Percentiles rank a stretch among this genome's conserved stretches.
These are phyloP conservation scores for Oryza meridionalis DNA, from an alignment of 176 grass and related monocot genomes.

Conservation along the genomic window DNA sequence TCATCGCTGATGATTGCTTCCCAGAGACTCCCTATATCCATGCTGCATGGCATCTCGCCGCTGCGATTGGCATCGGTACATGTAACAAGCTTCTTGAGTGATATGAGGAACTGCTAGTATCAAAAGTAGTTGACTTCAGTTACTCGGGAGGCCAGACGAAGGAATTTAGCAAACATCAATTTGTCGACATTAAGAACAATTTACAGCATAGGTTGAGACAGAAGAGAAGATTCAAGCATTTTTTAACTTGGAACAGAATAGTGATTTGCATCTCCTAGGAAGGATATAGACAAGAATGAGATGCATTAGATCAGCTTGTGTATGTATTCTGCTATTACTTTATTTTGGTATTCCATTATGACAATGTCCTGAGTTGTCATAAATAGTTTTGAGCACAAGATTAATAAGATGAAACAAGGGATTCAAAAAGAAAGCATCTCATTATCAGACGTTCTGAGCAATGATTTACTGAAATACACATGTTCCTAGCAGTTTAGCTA, in stretches of 20 bases:
- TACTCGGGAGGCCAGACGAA: background rate
- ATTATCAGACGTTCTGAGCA: background rate
- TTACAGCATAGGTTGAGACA: constrained; percentile 28
- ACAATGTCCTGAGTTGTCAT: constrained; percentile 2
- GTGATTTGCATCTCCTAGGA: background rate
- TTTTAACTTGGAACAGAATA: constrained; percentile 16
- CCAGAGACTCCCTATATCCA: constrained; percentile 83
- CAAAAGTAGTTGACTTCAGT: constrained; percentile 47
- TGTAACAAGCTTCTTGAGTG: constrained; percentile 93
- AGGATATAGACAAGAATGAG: constrained; percentile 21
- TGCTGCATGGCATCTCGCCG: constrained; percentile 94
- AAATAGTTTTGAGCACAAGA: constrained; percentile 4
- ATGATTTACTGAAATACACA: background rate
- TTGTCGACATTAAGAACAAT: constrained; percentile 24
- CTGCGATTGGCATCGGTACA: constrained; percentile 75
- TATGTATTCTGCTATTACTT: constrained; percentile 26
- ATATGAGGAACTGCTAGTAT: constrained; percentile 39
- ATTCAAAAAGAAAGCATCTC: constrained; percentile 7
- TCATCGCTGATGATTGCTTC: constrained; percentile 83
- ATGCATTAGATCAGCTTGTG: constrained; percentile 36
- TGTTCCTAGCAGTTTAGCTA: constrained; percentile 8
- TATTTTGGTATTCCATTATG: constrained; percentile 2
- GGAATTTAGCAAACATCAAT: constrained; percentile 29
- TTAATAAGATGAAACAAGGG: constrained; percentile 10
- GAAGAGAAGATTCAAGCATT: constrained; percentile 19